Base-by-base conservation (phyloP, 2,329 filamentous ascomycete genomes). In the Aspergillus carbonarius region DNA sequence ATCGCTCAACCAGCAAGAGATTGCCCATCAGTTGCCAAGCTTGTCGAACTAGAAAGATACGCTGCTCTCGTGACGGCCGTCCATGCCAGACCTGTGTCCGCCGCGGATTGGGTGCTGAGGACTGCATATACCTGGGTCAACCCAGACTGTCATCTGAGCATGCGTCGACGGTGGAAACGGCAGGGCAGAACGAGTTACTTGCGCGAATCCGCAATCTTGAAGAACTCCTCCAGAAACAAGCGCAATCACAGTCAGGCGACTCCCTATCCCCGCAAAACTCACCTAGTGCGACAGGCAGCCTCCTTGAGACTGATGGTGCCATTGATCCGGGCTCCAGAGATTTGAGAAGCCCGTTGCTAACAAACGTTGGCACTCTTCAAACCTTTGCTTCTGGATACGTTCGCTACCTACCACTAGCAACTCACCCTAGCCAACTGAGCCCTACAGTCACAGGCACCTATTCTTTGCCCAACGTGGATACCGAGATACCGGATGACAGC, bases 11-110 rank as follows among this genome's bases (percentile, higher is more conserved):
- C 7, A 70, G 71, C 44, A 75, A 74, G 57, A 70, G 74, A 9
- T 66, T 76, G 23, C 75, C 75, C 10, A 72, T 77, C 40, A 76
- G 72, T 55, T 78, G 75, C 42, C 74, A 77, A 58, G 74, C 76
- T 37, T 78, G 75, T 60, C 71, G 75, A 47, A 70, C 68, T 10
- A 66, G 75, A 48, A 78, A 78, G 55, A 77, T 78, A 42, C 68
- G 71, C 25, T 78, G 75, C 59, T 70, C 73, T 23, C 75, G 75
- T 23, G 73, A 75, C 60, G 68, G 68, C n/a, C 67, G 69, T 13
- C 74, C 75, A 20, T 78, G 75, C 46, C 70, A 76, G 40, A 76
- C 74, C 3, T 78, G 75, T 63, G 67, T 75, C 9, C 70, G 72
- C 15, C 71, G 75, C 23, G 74, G 75, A 7, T 63, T 76, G 18